Evolutionary conservation across 805 yeast species (phyloP), one percentile per base, ranked within the genome.

Genomic region (Nakazawaea pomicola): DNA sequence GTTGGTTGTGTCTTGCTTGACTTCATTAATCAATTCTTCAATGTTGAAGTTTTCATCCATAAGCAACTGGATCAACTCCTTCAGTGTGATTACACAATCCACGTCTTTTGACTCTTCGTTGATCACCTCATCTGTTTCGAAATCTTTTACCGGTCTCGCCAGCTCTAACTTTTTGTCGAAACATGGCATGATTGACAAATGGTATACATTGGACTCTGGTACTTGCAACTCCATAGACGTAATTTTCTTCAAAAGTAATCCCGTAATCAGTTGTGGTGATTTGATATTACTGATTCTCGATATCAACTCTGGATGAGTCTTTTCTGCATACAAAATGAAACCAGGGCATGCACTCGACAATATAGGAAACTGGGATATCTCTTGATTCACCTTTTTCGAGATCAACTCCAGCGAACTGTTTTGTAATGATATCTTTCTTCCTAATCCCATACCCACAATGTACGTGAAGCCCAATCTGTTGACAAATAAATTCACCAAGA

Each of bases 91-190:
- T 3, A 93, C 99, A 64, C 96, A 86, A 58, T 93, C 97, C 10
- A 93, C 97, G 53, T 88, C 96, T 10, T 56, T 58, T 4, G 40
- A 38, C 5, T 49, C 56, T 4, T 51, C 59, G 3, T 32, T 20
- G 7, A 36, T 15, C 3, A 30, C 40, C 2, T 49, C 47, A 12
- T 38, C 47, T 8, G 46, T 55, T 4, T 49, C 60, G 2, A 47
- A 53, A 15, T 62, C 68, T 39, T 70, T 64, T 49, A 87, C 96
- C 0, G 85, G 81, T 46, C 98, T 71, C 3, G 95, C 89, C 20
- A 96, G 93, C 64, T 93, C 99, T 31, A 90, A 70, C 60, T 93
- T 93, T 63, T 93, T 93, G 60, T 93, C 99, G 58, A 93, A 93
- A 53, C 98, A 91, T 2, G 99, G 98, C 98, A 91, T 91, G 16